Conservation (phyloP, 2,329 filamentous ascomycete genomes). For the Acrodontium crateriforme region DNA sequence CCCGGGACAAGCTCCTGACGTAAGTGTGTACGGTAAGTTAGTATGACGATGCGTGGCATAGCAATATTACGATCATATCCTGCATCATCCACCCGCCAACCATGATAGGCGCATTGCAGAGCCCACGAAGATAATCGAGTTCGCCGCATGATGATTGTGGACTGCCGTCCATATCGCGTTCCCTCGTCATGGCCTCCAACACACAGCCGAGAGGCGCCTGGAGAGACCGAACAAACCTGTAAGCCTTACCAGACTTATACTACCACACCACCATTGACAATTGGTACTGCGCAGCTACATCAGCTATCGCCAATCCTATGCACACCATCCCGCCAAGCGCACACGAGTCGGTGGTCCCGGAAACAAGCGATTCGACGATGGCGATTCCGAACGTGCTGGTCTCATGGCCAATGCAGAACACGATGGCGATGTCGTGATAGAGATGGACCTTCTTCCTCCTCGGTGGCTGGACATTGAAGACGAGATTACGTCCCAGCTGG, state of each 20-base stretch:
- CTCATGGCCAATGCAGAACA: constrained; percentile 61
- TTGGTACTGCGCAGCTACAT: constrained; percentile 55
- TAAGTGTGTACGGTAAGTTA: too few relatives aligned
- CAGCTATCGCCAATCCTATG: constrained; percentile 96
- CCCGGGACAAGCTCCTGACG: too few relatives aligned
- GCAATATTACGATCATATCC: too few relatives aligned
- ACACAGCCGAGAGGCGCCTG: too few relatives aligned
- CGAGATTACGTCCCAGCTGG: constrained; percentile 73
- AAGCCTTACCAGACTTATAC: constrained; percentile 25
- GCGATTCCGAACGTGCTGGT: constrained; percentile 50
- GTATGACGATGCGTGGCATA: too few relatives aligned
- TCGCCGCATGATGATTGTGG: too few relatives aligned
- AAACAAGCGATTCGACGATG: constrained; percentile 34
- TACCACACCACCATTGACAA: constrained; percentile 3
- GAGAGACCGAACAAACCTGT: constrained; percentile 99
- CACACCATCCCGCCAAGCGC: constrained; percentile 78
- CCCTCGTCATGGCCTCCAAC: too few relatives aligned
- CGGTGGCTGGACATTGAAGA: constrained; percentile 94
- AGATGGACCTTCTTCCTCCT: constrained; percentile 93
- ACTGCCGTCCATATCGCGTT: too few relatives aligned
- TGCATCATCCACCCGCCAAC: too few relatives aligned
- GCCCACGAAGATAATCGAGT: too few relatives aligned
- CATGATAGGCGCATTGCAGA: too few relatives aligned
- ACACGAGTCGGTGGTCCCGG: constrained; percentile 43
- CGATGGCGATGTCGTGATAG: constrained; percentile 87